phyloP scores from a whole-genome alignment of 768 basidiomycete species.

The Amanita rubescens region DNA sequence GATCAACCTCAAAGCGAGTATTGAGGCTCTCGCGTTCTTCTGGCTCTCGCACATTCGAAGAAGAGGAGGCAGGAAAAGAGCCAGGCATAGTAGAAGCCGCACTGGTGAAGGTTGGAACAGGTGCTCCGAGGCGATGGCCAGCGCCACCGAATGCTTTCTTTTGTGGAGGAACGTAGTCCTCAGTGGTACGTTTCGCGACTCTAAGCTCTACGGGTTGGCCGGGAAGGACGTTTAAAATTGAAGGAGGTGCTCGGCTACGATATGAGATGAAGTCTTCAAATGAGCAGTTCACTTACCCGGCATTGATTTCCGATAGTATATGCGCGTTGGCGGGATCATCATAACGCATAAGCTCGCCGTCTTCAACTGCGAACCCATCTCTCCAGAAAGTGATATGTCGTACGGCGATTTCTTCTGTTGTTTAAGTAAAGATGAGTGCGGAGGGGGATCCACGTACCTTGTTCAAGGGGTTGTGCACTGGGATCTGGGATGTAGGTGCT shows the following conservation, averaged over 20 bases:
- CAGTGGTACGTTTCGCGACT: slow-evolving; percentile 59
- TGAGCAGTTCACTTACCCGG: slow-evolving; percentile 46
- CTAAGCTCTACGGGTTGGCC: slow-evolving; percentile 84
- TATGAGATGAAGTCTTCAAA: neutral
- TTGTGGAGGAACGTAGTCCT: slow-evolving; percentile 57
- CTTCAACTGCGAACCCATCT: slow-evolving; percentile 88
- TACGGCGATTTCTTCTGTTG: slow-evolving; percentile 46
- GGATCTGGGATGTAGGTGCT: slow-evolving; percentile 76
- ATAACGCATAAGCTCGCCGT: slow-evolving; percentile 79
- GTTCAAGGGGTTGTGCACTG: slow-evolving; percentile 25
- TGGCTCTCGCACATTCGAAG: slow-evolving; percentile 13
- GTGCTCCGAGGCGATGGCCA: slow-evolving; percentile 78
- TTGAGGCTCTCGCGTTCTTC: slow-evolving; percentile 29
- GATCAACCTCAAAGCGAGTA: slow-evolving; percentile 76
- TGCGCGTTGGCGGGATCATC: slow-evolving; percentile 68
- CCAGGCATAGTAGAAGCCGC: slow-evolving; percentile 45
- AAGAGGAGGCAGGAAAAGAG: slow-evolving; percentile 37
- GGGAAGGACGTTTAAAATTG: slow-evolving; percentile 61
- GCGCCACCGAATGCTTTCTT: slow-evolving; percentile 56
- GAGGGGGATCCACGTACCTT: slow-evolving; percentile 14
- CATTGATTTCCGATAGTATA: slow-evolving; percentile 67
- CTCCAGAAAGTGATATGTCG: slow-evolving; percentile 88
- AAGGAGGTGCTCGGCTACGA: slow-evolving; percentile 67
- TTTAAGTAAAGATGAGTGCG: neutral
- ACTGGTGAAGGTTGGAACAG: slow-evolving; percentile 42